Conservation (phyloP, 1,284 basidiomycete genomes). For the Ceratobasidium papillatum region DNA sequence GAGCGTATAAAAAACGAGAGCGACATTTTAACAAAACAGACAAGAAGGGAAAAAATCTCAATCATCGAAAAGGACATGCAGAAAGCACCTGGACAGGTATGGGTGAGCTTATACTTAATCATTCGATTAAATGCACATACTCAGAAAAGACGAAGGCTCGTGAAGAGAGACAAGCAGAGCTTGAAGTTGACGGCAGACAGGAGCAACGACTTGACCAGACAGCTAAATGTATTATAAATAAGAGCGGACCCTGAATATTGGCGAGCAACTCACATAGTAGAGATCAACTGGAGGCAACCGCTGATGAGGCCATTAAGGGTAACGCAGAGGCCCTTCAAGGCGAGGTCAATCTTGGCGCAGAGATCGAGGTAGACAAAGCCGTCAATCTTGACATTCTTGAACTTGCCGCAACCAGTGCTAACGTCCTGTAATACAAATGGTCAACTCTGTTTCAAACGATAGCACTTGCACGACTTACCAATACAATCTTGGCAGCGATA, state of each 20-base stretch:
- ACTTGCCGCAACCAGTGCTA: constrained; percentile 34
- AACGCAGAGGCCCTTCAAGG: constrained; percentile 30
- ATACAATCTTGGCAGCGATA: constrained; percentile 19
- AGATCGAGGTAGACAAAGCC: constrained; percentile 23
- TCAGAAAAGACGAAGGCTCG: constrained; percentile 18
- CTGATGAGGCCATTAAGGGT: constrained; percentile 19
- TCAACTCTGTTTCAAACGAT: not conserved
- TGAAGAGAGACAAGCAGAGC: constrained; percentile 19
- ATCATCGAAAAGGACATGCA: not conserved
- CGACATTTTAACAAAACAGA: not conserved
- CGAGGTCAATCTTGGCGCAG: constrained; percentile 28
- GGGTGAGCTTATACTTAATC: not conserved
- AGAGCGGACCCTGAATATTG: not conserved
- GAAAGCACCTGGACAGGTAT: not conserved
- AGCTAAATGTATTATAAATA: not conserved
- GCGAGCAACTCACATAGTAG: constrained; percentile 3
- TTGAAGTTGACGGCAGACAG: constrained; percentile 26
- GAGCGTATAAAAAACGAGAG: constrained; percentile 20
- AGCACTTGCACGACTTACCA: not conserved
- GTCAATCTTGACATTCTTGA: constrained; percentile 34
- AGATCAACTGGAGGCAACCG: constrained; percentile 21
- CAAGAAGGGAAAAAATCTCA: not conserved
- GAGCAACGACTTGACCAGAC: constrained; percentile 17
- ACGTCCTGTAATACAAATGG: not conserved
- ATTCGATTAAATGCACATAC: not conserved